Conservation (phyloP, 768 basidiomycete species). For the Rhodosporidiobolus sp. region DNA sequence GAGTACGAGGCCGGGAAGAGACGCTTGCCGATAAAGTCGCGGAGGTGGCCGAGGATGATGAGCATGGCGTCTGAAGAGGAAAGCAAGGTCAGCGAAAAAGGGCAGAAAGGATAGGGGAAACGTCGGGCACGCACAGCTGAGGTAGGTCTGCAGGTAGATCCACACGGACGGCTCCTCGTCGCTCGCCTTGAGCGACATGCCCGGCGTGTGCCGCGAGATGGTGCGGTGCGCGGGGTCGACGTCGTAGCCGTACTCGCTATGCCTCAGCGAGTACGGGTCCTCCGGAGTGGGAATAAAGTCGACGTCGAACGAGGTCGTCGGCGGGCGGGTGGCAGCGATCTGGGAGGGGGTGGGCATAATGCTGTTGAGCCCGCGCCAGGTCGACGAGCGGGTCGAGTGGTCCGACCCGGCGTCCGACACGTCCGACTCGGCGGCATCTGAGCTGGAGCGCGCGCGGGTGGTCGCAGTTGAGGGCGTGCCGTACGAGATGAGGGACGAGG, state of each 20-base stretch:
- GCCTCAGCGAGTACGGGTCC: constrained; percentile 30
- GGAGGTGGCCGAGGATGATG: constrained; percentile 83
- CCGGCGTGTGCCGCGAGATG: constrained; percentile 46
- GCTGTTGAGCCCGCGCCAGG: constrained; percentile 34
- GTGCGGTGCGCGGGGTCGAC: constrained; percentile 36
- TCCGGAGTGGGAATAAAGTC: constrained; percentile 27
- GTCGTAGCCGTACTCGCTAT: constrained; percentile 41
- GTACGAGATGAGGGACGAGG: constrained; percentile 37
- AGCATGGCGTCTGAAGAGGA: constrained; percentile 76
- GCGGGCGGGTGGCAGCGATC: constrained; percentile 25
- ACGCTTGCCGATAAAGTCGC: constrained; percentile 91
- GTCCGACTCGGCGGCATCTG: constrained; percentile 17
- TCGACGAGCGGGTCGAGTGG: constrained; percentile 8
- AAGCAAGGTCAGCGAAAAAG: neutral
- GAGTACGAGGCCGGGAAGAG: constrained; percentile 65
- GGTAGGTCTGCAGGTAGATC: constrained; percentile 83
- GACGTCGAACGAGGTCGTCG: constrained; percentile 38
- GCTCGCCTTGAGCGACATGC: constrained; percentile 46
- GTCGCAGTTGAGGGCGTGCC: neutral
- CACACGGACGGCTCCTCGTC: constrained; percentile 89
- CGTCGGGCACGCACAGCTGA: constrained; percentile 50
- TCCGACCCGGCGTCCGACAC: constrained; percentile 2
- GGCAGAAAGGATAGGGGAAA: too few relatives aligned
- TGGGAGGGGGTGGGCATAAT: constrained; percentile 34
- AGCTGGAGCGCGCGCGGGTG: constrained; percentile 5